Conservation (phyloP, 2,329 filamentous ascomycete species). For the Colletotrichum nymphaeae region DNA sequence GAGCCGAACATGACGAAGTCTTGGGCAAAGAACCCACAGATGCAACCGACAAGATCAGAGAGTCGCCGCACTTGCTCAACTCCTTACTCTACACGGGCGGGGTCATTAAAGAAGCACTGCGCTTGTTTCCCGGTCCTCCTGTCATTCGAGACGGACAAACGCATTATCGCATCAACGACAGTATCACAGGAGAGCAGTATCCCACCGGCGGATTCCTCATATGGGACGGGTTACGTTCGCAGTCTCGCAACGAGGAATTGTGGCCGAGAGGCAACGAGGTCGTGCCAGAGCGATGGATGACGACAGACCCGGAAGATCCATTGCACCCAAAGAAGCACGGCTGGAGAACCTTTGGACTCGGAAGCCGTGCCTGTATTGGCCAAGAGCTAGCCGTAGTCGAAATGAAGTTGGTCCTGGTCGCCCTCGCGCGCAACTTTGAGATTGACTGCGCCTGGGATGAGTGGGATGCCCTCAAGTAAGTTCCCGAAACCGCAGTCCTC, state of each 20-base stretch:
- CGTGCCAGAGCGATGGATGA: constrained; percentile 56
- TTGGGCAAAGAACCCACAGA: constrained; percentile 43
- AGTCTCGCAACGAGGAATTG: constrained; percentile 44
- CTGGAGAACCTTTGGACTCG: constrained; percentile 64
- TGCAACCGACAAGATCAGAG: constrained; percentile 47
- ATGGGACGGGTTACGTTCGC: constrained; percentile 26
- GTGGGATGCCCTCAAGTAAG: constrained; percentile 45
- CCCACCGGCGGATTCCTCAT: constrained; percentile 47
- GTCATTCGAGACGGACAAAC: constrained; percentile 48
- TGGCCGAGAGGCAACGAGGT: constrained; percentile 53
- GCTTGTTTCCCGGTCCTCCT: constrained; percentile 60
- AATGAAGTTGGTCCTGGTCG: constrained; percentile 59
- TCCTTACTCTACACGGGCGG: constrained; percentile 62
- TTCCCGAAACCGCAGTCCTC: background rate
- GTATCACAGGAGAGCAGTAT: constrained; percentile 47
- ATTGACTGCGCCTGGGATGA: constrained; percentile 57
- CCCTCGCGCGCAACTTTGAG: constrained; percentile 62
- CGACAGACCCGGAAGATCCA: constrained; percentile 23
- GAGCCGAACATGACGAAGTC: constrained; percentile 44
- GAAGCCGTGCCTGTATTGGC: constrained; percentile 65
- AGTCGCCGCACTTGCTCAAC: constrained; percentile 58
- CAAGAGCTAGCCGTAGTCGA: constrained; percentile 67
- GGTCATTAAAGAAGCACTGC: constrained; percentile 66
- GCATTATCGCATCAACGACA: constrained; percentile 49
- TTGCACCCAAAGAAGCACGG: constrained; percentile 46